A percentile compares a stretch with the other conserved stretches of the same genome.
phyloP scores from a whole-genome alignment of 2,329 filamentous ascomycete species.

The Curvularia hawaiiensis region DNA sequence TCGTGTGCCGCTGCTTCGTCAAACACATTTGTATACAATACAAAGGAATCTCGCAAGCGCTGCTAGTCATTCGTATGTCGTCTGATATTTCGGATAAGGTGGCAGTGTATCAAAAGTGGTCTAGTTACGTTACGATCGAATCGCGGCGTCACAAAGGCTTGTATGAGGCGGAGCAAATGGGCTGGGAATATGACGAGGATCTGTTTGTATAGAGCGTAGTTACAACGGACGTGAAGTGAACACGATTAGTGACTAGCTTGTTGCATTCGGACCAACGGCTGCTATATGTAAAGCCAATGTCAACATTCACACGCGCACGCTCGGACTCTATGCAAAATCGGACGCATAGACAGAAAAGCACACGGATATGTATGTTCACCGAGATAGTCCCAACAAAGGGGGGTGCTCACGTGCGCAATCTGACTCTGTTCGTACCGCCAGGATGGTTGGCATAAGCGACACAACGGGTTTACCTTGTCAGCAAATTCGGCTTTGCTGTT shows the following conservation, averaged over 20 bases:
- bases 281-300: slow-evolving; percentile 3
- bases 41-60: neutral
- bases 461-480: slow-evolving; percentile 2
- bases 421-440: neutral
- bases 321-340: slow-evolving; percentile 1
- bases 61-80: neutral
- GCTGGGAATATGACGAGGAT: neutral
- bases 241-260: neutral
- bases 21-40: neutral
- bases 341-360: slow-evolving; percentile 2
- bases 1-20: neutral
- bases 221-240: neutral
- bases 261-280: neutral
- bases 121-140: neutral
- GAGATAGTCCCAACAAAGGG: slow-evolving; percentile 1
- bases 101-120: neutral
- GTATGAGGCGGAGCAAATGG: neutral
- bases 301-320: slow-evolving; percentile 3
- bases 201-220: neutral
- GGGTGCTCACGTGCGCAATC: neutral
- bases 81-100: neutral
- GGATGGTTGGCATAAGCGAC: neutral
- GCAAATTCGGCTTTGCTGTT: neutral
- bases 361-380: neutral
- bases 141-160: neutral